A percentile compares a stretch with the other conserved stretches of the same genome.
Evolutionary conservation across 805 yeast genomes (phyloP).

Genomic region (Cyberlindnera sargentensis): DNA sequence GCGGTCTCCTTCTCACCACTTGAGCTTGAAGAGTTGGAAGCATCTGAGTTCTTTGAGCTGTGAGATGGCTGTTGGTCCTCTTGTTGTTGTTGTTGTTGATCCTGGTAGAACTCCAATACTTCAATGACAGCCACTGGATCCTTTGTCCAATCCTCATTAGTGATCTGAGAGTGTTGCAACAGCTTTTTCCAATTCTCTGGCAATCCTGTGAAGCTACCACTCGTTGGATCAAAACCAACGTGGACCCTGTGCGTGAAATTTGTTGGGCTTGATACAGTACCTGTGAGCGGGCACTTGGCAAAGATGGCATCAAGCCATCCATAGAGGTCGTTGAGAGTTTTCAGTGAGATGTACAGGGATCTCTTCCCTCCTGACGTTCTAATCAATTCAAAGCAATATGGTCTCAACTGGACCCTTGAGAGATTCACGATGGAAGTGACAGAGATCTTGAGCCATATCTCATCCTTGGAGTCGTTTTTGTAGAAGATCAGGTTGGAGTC

Average conservation of each 20-base stretch:
- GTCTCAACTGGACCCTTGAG: conserved; percentile 61
- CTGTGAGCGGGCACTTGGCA: conserved; percentile 58
- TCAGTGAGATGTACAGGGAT: conserved; percentile 67
- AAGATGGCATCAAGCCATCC: conserved; percentile 89
- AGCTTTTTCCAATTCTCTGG: conserved; percentile 92
- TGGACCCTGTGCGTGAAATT: conserved; percentile 93
- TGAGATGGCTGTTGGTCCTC: conserved; percentile 6
- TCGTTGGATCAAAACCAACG: conserved; percentile 78
- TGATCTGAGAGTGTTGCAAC: conserved; percentile 79
- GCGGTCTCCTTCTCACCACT: conserved; percentile 13
- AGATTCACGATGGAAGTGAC: conserved; percentile 55
- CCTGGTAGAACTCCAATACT: conserved; percentile 72
- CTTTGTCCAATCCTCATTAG: conserved; percentile 84
- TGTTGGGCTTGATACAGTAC: conserved; percentile 81
- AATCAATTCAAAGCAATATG: conserved; percentile 75
- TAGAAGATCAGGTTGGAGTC: conserved; percentile 72
- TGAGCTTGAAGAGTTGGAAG: conserved; percentile 14
- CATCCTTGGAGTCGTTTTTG: conserved; percentile 52
- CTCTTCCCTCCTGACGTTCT: conserved; percentile 34
- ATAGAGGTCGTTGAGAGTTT: conserved; percentile 70
- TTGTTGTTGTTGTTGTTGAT: conserved; percentile 16
- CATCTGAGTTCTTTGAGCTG: conserved; percentile 18
- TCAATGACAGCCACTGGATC: conserved; percentile 95
- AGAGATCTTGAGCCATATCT: conserved; percentile 45
- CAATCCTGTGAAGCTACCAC: conserved; percentile 84